Base-by-base conservation (phyloP, 2,329 filamentous ascomycete genomes). In the Coniella vitis region DNA sequence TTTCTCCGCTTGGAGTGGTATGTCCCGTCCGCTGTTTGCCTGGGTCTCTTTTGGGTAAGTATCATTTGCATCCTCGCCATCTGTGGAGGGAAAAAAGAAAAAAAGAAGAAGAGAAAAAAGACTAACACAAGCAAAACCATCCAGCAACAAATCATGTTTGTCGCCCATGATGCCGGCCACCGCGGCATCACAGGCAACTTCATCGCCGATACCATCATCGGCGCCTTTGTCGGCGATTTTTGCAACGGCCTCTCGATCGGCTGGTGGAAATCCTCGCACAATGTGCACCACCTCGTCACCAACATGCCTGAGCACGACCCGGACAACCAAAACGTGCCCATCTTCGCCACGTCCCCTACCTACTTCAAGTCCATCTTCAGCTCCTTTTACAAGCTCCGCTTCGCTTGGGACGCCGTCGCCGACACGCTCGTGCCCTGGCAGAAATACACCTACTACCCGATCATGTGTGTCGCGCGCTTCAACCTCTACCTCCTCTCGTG, bases 261-360 rank as follows among this genome's bases (percentile, higher is more conserved):
- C 16, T 84, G 81, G 81, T 84, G 81, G 81, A 84, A 85, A 68
- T 76, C 76, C 57, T 82, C 75, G 45, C 81, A 85, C 67, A 84
- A 84, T 48, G 78, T 85, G 3, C 81, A 85, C 61, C 81, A 85
- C 56, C 71, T 85, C 3, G 67, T 84, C 48, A 84, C 81, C 38
- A 85, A 85, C 67, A 70, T 75, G 56, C 78, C 79, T 2, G 75
- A 78, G 58, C 74, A 78, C 53, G 76, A 80, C 51, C 76, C 76
- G 7, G 76, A 79, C 57, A 78, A 78, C 48, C 79, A 86, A 55
- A 83, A 87, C 62, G 71, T 86, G 45, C 84, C 84, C 0, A 73
- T 87, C 44, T 85, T 87, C 58, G 83, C 83, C 43, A 78, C 83
- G 29, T 79, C 76, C 17, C 80, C 82, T 36, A 73, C 74, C 3